Evolutionary conservation across 208 protist species (phyloP).

Genomic region (Trypanosoma congolense): DNA sequence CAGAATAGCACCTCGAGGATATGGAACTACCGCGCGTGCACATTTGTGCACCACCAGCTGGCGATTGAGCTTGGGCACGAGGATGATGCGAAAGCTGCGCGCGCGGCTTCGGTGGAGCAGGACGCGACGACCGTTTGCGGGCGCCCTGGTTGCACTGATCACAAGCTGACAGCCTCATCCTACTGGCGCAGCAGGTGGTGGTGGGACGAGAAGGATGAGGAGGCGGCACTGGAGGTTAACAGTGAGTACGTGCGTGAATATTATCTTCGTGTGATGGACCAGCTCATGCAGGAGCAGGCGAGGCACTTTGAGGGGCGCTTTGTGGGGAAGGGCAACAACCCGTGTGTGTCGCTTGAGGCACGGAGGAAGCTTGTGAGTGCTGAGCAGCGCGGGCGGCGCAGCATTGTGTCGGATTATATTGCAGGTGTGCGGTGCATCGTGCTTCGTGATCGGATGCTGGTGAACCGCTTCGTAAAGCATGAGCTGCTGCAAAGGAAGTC

Average conservation of each 20-base stretch:
- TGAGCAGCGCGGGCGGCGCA: slow-evolving; percentile 20
- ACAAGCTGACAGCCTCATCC: slow-evolving; percentile 11
- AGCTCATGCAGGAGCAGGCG: slow-evolving; percentile 26
- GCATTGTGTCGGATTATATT: slow-evolving; percentile 29
- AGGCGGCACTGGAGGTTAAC: slow-evolving; percentile 16
- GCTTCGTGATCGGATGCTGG: slow-evolving; percentile 12
- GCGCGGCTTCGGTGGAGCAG: slow-evolving; percentile 16
- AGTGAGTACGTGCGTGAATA: slow-evolving; percentile 24
- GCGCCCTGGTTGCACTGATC: slow-evolving; percentile 4
- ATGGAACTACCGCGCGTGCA: slow-evolving; percentile 49
- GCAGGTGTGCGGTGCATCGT: slow-evolving; percentile 17
- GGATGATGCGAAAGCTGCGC: slow-evolving; percentile 19
- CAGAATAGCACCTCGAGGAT: slow-evolving; percentile 71
- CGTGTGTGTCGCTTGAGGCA: neutral
- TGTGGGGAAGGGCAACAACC: neutral
- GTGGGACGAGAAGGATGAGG: slow-evolving; percentile 34
- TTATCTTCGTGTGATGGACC: slow-evolving; percentile 17
- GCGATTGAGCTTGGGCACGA: slow-evolving; percentile 51
- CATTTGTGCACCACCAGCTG: slow-evolving; percentile 77
- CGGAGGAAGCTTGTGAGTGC: slow-evolving; percentile 8
- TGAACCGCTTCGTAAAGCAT: slow-evolving; percentile 21
- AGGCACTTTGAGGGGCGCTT: slow-evolving; percentile 16
- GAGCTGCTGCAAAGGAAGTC: slow-evolving; percentile 16
- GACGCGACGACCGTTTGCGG: neutral
- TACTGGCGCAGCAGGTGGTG: slow-evolving; percentile 28